A percentile compares a stretch with the other conserved stretches of the same genome.
Conservation (phyloP, 2,329 filamentous ascomycete species). For the Harringtonia aguacate region DNA sequence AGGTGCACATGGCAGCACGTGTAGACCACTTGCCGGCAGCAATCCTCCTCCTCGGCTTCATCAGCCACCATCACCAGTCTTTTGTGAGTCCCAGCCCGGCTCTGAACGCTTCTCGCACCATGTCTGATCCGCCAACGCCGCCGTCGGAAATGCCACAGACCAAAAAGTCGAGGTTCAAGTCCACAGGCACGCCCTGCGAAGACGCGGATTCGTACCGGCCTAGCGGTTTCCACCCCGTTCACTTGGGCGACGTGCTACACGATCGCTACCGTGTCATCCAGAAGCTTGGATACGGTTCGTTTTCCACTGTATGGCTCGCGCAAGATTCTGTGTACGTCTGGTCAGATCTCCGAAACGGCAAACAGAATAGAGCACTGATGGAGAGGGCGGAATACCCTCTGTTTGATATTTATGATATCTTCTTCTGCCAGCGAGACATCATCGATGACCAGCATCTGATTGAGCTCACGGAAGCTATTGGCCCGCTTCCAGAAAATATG, state of each 20-base stretch:
- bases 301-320: conserved; percentile 6
- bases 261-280: conserved; percentile 3
- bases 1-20: too few relatives aligned
- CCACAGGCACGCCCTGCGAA: conserved; percentile 3
- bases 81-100: background rate
- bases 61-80: background rate
- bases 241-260: conserved; percentile 2
- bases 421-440: background rate
- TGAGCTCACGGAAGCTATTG: background rate
- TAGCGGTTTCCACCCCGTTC: conserved; percentile 4
- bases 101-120: conserved; percentile 6
- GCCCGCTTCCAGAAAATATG: background rate
- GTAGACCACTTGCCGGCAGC: too few relatives aligned
- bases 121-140: conserved; percentile 3
- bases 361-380: conserved; percentile 2
- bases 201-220: conserved; percentile 1
- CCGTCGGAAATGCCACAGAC: conserved; percentile 1
- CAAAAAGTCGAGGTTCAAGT: conserved; percentile 4
- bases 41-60: too few relatives aligned
- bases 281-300: conserved; percentile 6
- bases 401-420: background rate
- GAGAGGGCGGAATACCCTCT: background rate
- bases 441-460: conserved; percentile 1
- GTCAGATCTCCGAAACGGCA: background rate
- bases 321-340: conserved; percentile 3